A percentile compares a stretch with the other conserved stretches of the same genome.
Evolutionary conservation across 75 land plant genomes (phyloP).

Genomic region (Picea glauca): DNA sequence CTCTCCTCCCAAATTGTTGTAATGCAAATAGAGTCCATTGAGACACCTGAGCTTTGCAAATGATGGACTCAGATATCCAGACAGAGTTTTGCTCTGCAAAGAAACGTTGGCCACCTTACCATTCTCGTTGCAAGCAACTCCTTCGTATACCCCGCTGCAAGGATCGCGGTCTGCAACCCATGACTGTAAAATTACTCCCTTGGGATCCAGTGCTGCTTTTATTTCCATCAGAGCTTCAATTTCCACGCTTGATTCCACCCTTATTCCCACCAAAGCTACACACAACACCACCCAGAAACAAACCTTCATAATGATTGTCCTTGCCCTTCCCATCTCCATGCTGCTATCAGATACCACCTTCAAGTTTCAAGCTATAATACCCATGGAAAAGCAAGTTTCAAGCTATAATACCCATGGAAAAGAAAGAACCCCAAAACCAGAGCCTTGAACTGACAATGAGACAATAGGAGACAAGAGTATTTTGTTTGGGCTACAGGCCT

Average conservation of each 20-base stretch:
- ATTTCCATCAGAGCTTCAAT: slow-evolving; percentile 28
- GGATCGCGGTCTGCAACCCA: slow-evolving; percentile 24
- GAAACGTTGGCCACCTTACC: slow-evolving; percentile 47
- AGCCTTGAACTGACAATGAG: too few species aligned
- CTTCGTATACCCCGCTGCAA: slow-evolving; percentile 22
- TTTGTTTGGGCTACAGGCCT: too few species aligned
- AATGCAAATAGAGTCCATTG: slow-evolving; percentile 34
- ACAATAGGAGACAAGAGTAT: too few species aligned
- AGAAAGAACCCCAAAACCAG: too few species aligned
- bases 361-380: too few species aligned
- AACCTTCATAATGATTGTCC: too few species aligned
- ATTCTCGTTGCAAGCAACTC: slow-evolving; percentile 31
- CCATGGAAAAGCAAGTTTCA: too few species aligned
- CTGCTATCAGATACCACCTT: too few species aligned
- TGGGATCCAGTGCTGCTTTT: slow-evolving; percentile 41
- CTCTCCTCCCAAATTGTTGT: slow-evolving; percentile 25
- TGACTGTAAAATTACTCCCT: slow-evolving; percentile 18
- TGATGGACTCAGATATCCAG: slow-evolving; percentile 27
- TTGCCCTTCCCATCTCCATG: too few species aligned
- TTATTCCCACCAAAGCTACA: neutral
- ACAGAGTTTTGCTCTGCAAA: slow-evolving; percentile 26
- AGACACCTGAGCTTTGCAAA: slow-evolving; percentile 32
- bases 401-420: too few species aligned
- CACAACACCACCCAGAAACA: neutral
- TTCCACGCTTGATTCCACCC: slow-evolving; percentile 11